phyloP scores from a whole-genome alignment of 192 early-diverging fungal genomes.

The Gigaspora rosea region DNA sequence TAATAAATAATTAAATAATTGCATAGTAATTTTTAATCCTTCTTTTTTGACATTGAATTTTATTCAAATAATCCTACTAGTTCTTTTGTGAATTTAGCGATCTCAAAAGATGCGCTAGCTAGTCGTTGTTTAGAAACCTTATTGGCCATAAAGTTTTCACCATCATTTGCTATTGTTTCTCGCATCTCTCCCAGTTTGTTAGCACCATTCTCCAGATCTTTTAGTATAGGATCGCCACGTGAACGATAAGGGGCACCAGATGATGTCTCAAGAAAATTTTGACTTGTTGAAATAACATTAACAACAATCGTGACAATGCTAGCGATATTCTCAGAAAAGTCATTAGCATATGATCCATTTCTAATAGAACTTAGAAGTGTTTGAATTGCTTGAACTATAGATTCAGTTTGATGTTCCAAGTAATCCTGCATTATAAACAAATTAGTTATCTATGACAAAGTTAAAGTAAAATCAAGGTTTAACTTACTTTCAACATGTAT shows the following conservation, averaged over 20 bases:
- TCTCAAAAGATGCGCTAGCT: constrained; percentile 83
- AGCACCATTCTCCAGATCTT: constrained; percentile 54
- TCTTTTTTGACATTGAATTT: background rate
- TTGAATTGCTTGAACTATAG: constrained; percentile 79
- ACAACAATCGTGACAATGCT: background rate
- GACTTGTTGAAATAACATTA: background rate
- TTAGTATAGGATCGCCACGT: background rate
- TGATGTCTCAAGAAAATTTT: constrained; percentile 48
- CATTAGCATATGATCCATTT: constrained; percentile 46
- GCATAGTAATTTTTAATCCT: too few relatives aligned
- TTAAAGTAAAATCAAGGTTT: too few relatives aligned
- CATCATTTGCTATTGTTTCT: constrained; percentile 47
- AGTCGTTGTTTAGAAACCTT: constrained; percentile 81
- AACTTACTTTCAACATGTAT: too few relatives aligned
- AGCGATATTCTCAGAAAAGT: constrained; percentile 52
- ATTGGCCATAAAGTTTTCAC: constrained; percentile 52
- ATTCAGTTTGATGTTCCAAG: constrained; percentile 69
- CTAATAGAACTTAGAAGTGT: constrained; percentile 64
- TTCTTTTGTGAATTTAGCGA: constrained; percentile 87
- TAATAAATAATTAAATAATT: too few relatives aligned
- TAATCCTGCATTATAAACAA: constrained; percentile 44
- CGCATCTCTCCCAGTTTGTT: constrained; percentile 61
- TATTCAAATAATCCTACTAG: background rate
- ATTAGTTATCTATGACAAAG: too few relatives aligned
- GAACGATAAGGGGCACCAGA: constrained; percentile 38